Percentiles rank a stretch among this genome's conserved stretches.
These are phyloP conservation scores for Termitomyces sp. DNA, from an alignment of 768 basidiomycete species.

Conservation along the genomic window DNA sequence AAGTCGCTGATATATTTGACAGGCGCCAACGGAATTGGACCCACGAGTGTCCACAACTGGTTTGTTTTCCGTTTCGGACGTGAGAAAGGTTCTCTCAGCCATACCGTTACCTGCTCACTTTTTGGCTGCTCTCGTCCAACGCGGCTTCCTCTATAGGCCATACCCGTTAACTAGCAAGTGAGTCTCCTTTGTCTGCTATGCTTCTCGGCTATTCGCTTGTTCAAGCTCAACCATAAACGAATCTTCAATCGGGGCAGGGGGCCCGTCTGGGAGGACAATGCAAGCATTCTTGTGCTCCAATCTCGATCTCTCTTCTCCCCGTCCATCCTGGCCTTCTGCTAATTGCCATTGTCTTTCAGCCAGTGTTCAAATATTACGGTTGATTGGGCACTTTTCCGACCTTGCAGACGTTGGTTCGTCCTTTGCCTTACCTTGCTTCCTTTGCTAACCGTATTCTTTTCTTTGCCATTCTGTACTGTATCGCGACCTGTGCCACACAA, in stretches of 20 bases:
- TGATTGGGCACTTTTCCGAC: constrained; percentile 14
- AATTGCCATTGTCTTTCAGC: constrained; percentile 25
- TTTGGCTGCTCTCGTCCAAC: constrained; percentile 19
- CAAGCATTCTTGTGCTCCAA: constrained; percentile 11
- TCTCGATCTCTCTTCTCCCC: constrained; percentile 16
- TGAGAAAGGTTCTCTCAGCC: constrained; percentile 29
- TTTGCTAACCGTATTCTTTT: constrained; percentile 25
- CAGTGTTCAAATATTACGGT: constrained; percentile 24
- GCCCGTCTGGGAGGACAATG: constrained; percentile 18
- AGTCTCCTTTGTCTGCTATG: constrained; percentile 17
- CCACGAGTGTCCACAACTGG: constrained; percentile 45
- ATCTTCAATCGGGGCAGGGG: not conserved
- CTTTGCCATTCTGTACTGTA: constrained; percentile 12
- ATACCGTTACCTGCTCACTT: constrained; percentile 10
- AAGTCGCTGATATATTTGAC: constrained; percentile 23
- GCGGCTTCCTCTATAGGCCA: constrained; percentile 60
- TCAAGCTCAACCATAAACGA: constrained; percentile 1
- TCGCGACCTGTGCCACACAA: constrained; percentile 14
- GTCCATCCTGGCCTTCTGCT: constrained; percentile 6
- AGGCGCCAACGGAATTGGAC: constrained; percentile 38
- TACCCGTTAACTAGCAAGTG: constrained; percentile 54
- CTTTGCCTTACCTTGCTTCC: constrained; percentile 8
- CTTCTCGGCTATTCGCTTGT: constrained; percentile 4
- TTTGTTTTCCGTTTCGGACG: constrained; percentile 32
- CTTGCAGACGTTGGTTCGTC: constrained; percentile 22